Percentiles rank a stretch among this genome's conserved stretches.
These are phyloP conservation scores for Linum trigynum DNA, from an alignment of 345 rosid species.

Conservation along the genomic window DNA sequence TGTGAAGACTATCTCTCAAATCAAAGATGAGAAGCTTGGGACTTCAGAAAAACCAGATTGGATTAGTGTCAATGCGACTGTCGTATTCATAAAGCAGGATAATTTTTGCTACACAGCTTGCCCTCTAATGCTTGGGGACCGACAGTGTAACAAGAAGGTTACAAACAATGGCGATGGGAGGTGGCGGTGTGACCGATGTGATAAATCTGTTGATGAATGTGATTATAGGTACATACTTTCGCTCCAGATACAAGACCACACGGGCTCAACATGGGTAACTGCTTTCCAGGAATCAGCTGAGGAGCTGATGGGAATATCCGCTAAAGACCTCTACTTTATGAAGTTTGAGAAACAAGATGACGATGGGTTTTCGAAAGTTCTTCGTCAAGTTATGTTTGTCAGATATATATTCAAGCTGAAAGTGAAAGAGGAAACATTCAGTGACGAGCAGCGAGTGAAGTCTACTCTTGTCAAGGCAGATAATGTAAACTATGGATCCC, in stretches of 20 bases:
- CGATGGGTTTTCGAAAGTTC: conserved; percentile 56
- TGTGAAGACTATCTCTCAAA: conserved; percentile 62
- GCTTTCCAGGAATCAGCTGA: conserved; percentile 83
- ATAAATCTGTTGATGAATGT: conserved; percentile 56
- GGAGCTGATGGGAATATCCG: conserved; percentile 81
- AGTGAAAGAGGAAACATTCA: conserved; percentile 77
- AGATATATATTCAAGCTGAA: conserved; percentile 73
- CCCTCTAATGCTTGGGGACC: conserved; percentile 70
- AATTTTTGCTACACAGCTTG: conserved; percentile 94
- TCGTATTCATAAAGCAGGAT: conserved; percentile 55
- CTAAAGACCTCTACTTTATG: conserved; percentile 58
- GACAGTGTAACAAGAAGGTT: conserved; percentile 77
- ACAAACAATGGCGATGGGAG: conserved; percentile 86
- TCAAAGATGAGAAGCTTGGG: conserved; percentile 87
- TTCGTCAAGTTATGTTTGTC: conserved; percentile 54
- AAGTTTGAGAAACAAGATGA: conserved; percentile 55
- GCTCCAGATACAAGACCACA: conserved; percentile 87
- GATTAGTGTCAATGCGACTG: conserved; percentile 59
- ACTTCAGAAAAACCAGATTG: conserved; percentile 94
- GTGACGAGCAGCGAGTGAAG: conserved; percentile 86
- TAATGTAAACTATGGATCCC: conserved; percentile 46
- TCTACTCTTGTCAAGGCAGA: conserved; percentile 73
- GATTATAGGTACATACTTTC: conserved; percentile 78
- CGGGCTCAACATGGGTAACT: conserved; percentile 79
- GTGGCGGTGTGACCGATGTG: conserved; percentile 87